A percentile compares a stretch with the other conserved stretches of the same genome.
Conservation (phyloP, 2,329 filamentous ascomycete genomes). For the Geosmithia putterillii region DNA sequence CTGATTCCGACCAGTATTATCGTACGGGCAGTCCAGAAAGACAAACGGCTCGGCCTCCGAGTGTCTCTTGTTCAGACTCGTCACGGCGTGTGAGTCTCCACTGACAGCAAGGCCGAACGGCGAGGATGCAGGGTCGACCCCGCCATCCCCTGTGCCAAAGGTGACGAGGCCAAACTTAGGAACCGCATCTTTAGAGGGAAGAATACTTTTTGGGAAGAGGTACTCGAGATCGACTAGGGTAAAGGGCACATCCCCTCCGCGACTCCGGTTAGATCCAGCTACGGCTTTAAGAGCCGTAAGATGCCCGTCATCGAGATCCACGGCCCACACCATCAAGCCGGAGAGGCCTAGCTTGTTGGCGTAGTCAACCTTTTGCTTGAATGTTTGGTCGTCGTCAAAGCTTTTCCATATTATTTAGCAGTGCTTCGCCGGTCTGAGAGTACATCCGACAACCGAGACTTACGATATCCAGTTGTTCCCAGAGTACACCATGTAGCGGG, state of each 20-base stretch:
- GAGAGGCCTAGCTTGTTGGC: constrained; percentile 14
- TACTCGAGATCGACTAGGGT: background rate
- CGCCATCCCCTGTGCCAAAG: background rate
- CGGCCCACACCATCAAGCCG: constrained; percentile 17
- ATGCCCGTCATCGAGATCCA: constrained; percentile 11
- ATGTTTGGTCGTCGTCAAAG: constrained; percentile 21
- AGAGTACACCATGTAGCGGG: constrained; percentile 18
- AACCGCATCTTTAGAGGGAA: background rate
- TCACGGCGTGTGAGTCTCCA: background rate
- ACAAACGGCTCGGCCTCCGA: background rate
- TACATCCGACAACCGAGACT: too few species aligned
- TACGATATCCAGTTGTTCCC: constrained; percentile 21
- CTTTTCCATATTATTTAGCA: too few species aligned
- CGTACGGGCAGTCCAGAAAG: background rate
- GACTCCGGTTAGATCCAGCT: background rate
- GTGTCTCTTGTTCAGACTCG: background rate
- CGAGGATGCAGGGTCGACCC: background rate
- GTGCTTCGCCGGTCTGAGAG: too few species aligned
- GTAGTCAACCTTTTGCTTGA: constrained; percentile 17
- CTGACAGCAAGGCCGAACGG: background rate
- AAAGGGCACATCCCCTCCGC: background rate
- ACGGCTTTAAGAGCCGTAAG: background rate
- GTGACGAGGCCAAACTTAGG: background rate
- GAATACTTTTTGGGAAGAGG: background rate
- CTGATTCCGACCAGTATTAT: background rate